Conservation (phyloP, 441 rosid genomes). For the Eruca vesicaria region DNA sequence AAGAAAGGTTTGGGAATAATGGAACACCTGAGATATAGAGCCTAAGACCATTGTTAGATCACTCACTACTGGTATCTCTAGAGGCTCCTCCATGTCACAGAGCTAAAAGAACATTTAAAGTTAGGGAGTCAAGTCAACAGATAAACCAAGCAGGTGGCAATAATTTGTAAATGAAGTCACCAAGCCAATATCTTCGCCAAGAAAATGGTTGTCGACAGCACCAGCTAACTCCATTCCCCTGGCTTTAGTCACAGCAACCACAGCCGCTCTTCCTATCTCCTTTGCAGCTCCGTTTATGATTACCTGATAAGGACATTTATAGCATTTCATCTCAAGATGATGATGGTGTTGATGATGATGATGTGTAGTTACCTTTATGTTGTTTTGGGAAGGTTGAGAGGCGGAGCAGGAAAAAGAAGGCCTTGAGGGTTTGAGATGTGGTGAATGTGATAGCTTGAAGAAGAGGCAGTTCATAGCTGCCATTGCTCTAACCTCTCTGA, state of each 20-base stretch:
- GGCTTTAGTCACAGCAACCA: conserved; percentile 33
- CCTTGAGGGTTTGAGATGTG: background rate
- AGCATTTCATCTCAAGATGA: background rate
- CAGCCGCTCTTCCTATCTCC: background rate
- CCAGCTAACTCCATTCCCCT: conserved; percentile 95
- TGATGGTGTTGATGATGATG: background rate
- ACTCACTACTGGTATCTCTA: conserved; percentile 79
- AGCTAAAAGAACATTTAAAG: conserved; percentile 7
- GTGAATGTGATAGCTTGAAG: conserved; percentile 24
- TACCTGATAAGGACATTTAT: background rate
- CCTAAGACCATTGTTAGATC: conserved; percentile 90
- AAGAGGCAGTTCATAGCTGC: conserved; percentile 56
- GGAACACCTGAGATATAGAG: conserved; percentile 90
- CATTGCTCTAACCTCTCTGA: conserved; percentile 39
- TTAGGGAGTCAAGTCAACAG: background rate
- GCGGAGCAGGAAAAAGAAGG: background rate
- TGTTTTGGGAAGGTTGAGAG: background rate
- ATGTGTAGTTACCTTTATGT: background rate
- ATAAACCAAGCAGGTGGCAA: conserved; percentile 1
- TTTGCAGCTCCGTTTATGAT: background rate
- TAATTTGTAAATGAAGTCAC: conserved; percentile 31
- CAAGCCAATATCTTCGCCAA: conserved; percentile 84
- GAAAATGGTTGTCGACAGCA: conserved; percentile 72
- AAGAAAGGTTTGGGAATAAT: background rate
- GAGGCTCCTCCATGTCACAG: conserved; percentile 41